Conservation (phyloP, 2,329 filamentous ascomycete species). For the Monosporascus sp. region DNA sequence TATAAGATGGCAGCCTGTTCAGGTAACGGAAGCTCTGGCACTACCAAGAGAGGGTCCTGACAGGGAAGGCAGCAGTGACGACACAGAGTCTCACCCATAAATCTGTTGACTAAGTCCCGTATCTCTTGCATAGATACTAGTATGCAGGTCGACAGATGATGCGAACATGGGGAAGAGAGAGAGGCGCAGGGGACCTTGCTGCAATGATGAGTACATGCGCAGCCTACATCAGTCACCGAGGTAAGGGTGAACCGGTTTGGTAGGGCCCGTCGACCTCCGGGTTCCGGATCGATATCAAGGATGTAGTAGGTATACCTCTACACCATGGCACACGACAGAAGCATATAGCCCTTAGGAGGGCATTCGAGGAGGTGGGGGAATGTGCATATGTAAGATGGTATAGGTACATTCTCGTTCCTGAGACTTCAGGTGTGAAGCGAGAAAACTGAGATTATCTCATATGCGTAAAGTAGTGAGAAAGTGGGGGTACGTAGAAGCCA, state of each 20-base stretch:
- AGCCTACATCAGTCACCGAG: not conserved
- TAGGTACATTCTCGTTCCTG: not conserved
- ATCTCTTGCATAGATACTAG: conserved; percentile 14
- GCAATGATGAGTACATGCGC: conserved; percentile 2
- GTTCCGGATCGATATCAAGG: not conserved
- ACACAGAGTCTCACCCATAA: conserved; percentile 23
- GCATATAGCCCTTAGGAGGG: too few species aligned
- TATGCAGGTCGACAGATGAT: conserved; percentile 11
- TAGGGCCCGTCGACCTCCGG: not conserved
- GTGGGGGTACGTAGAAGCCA: not conserved
- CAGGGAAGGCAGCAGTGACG: conserved; percentile 24
- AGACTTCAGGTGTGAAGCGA: not conserved
- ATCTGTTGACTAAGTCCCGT: conserved; percentile 19
- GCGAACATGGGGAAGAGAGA: not conserved
- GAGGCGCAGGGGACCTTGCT: conserved; percentile 9
- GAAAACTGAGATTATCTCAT: not conserved
- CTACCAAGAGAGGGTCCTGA: conserved; percentile 10
- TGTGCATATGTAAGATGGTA: not conserved
- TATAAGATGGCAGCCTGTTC: conserved; percentile 44
- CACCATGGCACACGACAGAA: not conserved
- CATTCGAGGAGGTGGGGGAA: not conserved
- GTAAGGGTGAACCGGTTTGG: not conserved
- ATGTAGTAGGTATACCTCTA: not conserved
- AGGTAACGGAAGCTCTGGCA: conserved; percentile 11
- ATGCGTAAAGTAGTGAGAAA: not conserved